These are phyloP conservation scores for Rhodotorula paludigena DNA, from an alignment of 768 basidiomycete species.

Conservation along the genomic window DNA sequence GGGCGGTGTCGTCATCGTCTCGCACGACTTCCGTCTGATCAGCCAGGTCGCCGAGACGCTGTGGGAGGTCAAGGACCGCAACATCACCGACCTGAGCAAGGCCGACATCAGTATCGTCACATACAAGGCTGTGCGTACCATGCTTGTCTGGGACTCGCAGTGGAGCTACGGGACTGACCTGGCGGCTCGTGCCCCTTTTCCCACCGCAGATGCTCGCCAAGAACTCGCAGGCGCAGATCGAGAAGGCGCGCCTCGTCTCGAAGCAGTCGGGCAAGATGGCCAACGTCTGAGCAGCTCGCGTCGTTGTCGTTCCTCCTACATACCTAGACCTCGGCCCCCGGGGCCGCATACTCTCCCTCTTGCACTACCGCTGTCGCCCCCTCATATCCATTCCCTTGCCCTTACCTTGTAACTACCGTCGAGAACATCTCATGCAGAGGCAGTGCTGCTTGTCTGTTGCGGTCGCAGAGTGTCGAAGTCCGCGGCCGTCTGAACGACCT, in stretches of 20 bases:
- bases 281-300: not conserved
- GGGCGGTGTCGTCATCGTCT: constrained; percentile 98
- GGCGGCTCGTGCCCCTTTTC: not conserved
- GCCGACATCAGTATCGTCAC: constrained; percentile 27
- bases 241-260: constrained; percentile 16
- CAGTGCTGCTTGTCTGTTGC: too few relatives aligned
- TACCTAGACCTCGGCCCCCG: too few relatives aligned
- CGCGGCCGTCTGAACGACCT: not conserved
- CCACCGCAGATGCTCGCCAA: constrained; percentile 7
- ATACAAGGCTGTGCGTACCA: not conserved
- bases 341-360: too few relatives aligned
- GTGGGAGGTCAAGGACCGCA: constrained; percentile 95
- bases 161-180: not conserved
- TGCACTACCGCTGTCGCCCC: too few relatives aligned
- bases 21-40: constrained; percentile 98
- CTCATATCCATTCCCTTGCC: too few relatives aligned
- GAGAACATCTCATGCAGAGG: too few relatives aligned
- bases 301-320: too few relatives aligned
- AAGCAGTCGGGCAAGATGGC: constrained; percentile 28
- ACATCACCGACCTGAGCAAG: constrained; percentile 86
- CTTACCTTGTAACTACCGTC: too few relatives aligned
- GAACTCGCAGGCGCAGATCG: constrained; percentile 23
- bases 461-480: too few relatives aligned
- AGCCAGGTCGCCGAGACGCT: constrained; percentile 97
- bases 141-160: not conserved